Conservation (phyloP, 2,329 filamentous ascomycete genomes). For the Monosporascus cannonballus region DNA sequence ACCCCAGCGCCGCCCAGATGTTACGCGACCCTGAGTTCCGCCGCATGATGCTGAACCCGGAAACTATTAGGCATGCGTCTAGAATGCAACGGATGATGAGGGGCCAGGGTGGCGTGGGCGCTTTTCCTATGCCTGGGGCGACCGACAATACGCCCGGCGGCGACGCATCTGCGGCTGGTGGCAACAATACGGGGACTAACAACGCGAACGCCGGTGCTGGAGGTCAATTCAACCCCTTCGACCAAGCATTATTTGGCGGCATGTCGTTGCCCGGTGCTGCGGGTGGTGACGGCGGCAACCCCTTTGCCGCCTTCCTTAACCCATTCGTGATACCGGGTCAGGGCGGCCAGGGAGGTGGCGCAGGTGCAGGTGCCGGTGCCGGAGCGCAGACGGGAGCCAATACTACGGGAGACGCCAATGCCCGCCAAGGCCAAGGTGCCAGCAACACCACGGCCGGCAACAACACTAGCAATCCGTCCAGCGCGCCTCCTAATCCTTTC, state of each 20-base stretch:
- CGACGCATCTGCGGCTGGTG: slow-evolving; percentile 22
- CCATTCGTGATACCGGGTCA: slow-evolving; percentile 28
- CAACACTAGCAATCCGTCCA: slow-evolving; percentile 16
- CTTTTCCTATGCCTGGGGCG: slow-evolving; percentile 85
- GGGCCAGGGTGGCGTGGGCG: slow-evolving; percentile 39
- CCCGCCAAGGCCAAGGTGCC: slow-evolving; percentile 18
- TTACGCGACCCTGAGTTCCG: slow-evolving; percentile 63
- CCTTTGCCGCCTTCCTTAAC: slow-evolving; percentile 34
- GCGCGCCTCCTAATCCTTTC: slow-evolving; percentile 57
- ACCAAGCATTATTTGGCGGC: slow-evolving; percentile 25
- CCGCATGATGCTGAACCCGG: slow-evolving; percentile 87
- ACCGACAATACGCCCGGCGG: slow-evolving; percentile 76
- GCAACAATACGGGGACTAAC: slow-evolving; percentile 24
- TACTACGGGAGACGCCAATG: slow-evolving; percentile 18
- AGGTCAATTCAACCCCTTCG: slow-evolving; percentile 40
- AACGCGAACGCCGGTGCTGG: slow-evolving; percentile 27
- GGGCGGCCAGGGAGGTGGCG: slow-evolving; percentile 20
- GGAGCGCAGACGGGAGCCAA: slow-evolving; percentile 23
- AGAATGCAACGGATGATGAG: slow-evolving; percentile 72
- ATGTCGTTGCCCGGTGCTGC: slow-evolving; percentile 24
- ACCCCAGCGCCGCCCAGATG: slow-evolving; percentile 28
- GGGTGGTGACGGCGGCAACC: slow-evolving; percentile 23
- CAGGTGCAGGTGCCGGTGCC: slow-evolving; percentile 18
- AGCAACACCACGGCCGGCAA: slow-evolving; percentile 8
- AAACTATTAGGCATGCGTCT: slow-evolving; percentile 74